phyloP scores from a whole-genome alignment of 208 protist genomes.

The Acanthamoeba triangularis region DNA sequence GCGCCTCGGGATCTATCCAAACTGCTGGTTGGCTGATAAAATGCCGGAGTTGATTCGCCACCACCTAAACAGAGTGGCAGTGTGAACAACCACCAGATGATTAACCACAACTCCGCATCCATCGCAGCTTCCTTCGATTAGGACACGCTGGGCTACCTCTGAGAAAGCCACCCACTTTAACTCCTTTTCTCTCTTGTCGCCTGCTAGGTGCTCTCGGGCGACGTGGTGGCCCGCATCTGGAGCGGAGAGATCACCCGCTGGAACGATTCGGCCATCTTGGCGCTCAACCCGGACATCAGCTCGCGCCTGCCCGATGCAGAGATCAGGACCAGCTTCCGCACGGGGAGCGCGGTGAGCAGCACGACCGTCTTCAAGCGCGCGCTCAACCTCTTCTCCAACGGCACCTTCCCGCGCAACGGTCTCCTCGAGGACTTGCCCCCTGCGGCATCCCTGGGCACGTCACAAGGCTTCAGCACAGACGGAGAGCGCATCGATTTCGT shows the following conservation, averaged over 20 bases:
- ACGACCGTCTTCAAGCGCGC: slow-evolving; percentile 27
- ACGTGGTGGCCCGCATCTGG: slow-evolving; percentile 13
- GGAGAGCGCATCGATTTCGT: not conserved
- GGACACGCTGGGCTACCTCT: no score
- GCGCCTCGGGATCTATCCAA: not conserved
- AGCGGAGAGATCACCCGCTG: slow-evolving; percentile 3
- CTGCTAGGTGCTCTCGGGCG: slow-evolving; percentile 5
- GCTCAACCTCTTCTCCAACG: not conserved
- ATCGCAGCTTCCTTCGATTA: no score
- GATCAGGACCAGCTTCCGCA: not conserved
- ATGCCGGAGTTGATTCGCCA: no score
- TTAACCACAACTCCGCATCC: no score
- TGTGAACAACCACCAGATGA: no score
- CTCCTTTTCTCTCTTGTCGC: not conserved
- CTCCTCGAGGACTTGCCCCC: not conserved
- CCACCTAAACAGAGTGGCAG: no score
- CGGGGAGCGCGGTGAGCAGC: not conserved
- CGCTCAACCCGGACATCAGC: slow-evolving; percentile 1
- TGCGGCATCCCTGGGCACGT: not conserved
- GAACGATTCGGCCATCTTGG: slow-evolving; percentile 19
- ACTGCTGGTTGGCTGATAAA: no score
- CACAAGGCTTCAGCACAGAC: not conserved
- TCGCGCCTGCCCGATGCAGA: not conserved
- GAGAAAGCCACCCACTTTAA: not conserved
- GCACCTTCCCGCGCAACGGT: not conserved